phyloP scores from a whole-genome alignment of 805 yeast genomes.

The Teunomyces funiuensis region DNA sequence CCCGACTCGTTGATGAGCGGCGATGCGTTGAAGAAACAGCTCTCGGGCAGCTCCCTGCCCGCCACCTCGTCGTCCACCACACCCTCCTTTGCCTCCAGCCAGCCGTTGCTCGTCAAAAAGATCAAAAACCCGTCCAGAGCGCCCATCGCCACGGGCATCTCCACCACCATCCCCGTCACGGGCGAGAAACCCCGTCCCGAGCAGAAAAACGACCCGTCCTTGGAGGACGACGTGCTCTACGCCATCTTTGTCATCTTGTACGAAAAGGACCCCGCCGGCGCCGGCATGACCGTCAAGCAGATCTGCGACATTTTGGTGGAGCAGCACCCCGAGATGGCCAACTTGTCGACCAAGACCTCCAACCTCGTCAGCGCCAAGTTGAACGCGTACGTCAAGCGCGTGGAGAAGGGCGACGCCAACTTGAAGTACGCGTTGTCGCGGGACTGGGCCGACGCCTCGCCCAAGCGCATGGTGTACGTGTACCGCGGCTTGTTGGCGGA shows the following conservation, averaged over 20 bases:
- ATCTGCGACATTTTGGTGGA: constrained; percentile 74
- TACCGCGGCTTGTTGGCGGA: constrained; percentile 75
- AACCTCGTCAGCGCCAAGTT: constrained; percentile 79
- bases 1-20: constrained; percentile 43
- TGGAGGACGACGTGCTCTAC: constrained; percentile 73
- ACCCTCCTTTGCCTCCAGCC: constrained; percentile 11
- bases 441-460: constrained; percentile 90
- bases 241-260: constrained; percentile 72
- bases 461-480: constrained; percentile 85
- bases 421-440: constrained; percentile 74
- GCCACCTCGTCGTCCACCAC: constrained; percentile 7
- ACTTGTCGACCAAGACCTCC: constrained; percentile 74
- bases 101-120: constrained; percentile 23
- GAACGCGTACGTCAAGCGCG: constrained; percentile 81
- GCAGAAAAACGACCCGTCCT: constrained; percentile 55
- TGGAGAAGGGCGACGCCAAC: constrained; percentile 77
- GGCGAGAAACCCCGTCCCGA: constrained; percentile 69
- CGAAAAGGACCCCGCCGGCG: constrained; percentile 65
- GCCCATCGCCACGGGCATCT: constrained; percentile 67
- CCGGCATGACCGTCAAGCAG: constrained; percentile 89
- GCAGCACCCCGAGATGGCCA: constrained; percentile 82
- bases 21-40: constrained; percentile 6
- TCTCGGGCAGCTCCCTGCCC: neutral
- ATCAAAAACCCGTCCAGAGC: constrained; percentile 42
- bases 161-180: constrained; percentile 78